Percentiles rank a stretch among this genome's conserved stretches.
Evolutionary conservation across 1,139 yeast genomes (phyloP).

Genomic region (Protomyces gravidus): DNA sequence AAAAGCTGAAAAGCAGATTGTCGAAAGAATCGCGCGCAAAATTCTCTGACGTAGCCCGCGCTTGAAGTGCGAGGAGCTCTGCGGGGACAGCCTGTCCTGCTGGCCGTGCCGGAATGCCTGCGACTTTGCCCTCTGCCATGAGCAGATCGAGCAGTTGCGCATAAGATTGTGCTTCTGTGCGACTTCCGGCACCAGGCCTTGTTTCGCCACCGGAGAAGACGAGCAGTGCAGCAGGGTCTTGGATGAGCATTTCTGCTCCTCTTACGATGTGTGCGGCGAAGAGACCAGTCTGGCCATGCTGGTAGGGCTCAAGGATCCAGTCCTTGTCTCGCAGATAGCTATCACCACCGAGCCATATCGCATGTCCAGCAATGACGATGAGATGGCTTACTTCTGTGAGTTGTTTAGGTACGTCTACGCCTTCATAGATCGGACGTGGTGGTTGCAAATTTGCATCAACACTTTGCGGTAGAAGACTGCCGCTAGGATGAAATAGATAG

Average conservation of each 20-base stretch:
- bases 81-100: background rate
- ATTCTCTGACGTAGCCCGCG: slow-evolving; percentile 53
- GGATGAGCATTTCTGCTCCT: slow-evolving; percentile 41
- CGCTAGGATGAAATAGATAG: too few species aligned
- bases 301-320: slow-evolving; percentile 67
- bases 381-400: slow-evolving; percentile 38
- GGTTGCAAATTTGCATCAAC: background rate
- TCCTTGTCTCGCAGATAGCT: slow-evolving; percentile 40
- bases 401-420: background rate
- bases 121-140: background rate
- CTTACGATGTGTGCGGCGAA: slow-evolving; percentile 59
- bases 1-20: slow-evolving; percentile 60
- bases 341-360: slow-evolving; percentile 52
- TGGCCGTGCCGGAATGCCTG: background rate
- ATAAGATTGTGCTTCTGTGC: slow-evolving; percentile 25
- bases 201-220: slow-evolving; percentile 54
- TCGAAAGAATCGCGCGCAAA: slow-evolving; percentile 79
- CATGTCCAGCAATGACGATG: slow-evolving; percentile 64
- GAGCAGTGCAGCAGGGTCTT: slow-evolving; percentile 41
- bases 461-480: background rate
- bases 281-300: slow-evolving; percentile 61
- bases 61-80: slow-evolving; percentile 29
- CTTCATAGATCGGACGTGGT: slow-evolving; percentile 2
- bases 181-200: slow-evolving; percentile 13
- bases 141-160: slow-evolving; percentile 26